phyloP scores from a whole-genome alignment of 1,139 yeast genomes.

The Scheffersomyces lignicola region DNA sequence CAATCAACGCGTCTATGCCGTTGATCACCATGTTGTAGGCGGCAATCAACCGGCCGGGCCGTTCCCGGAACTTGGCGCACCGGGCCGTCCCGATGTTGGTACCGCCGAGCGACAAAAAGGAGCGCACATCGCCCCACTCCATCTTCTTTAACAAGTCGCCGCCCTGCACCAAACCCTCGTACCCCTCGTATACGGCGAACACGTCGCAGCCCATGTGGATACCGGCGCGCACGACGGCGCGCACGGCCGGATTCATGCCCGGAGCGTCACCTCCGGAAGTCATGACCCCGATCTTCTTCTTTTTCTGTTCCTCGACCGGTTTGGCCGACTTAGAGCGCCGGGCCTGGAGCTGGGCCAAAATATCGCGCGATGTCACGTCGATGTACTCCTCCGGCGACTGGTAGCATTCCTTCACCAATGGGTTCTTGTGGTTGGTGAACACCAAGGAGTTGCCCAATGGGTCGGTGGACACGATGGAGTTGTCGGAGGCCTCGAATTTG shows the following conservation, averaged over 20 bases:
- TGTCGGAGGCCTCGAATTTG: conserved; percentile 16
- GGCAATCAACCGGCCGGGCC: conserved; percentile 78
- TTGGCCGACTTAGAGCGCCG: conserved; percentile 12
- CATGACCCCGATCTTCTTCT: conserved; percentile 84
- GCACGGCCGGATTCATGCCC: conserved; percentile 95
- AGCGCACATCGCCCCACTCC: conserved; percentile 93
- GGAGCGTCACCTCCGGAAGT: conserved; percentile 99
- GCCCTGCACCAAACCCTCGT: conserved; percentile 89
- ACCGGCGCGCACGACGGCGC: conserved; percentile 92
- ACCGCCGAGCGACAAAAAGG: conserved; percentile 90
- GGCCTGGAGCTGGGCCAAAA: conserved; percentile 7
- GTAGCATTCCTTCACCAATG: conserved; percentile 29
- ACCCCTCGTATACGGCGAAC: conserved; percentile 93
- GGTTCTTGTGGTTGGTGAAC: conserved; percentile 38
- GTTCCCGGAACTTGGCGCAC: conserved; percentile 79
- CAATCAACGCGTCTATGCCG: conserved; percentile 93
- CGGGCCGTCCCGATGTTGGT: conserved; percentile 96
- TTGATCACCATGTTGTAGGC: conserved; percentile 81
- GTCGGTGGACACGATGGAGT: conserved; percentile 38
- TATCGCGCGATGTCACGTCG: conserved; percentile 10
- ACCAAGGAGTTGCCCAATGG: conserved; percentile 57
- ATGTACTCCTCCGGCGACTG: conserved; percentile 29
- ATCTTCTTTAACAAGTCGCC: conserved; percentile 73
- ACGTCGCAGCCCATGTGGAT: conserved; percentile 89
- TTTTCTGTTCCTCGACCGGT: conserved; percentile 11